A percentile compares a stretch with the other conserved stretches of the same genome.
Evolutionary conservation across 1,284 basidiomycete genomes (phyloP).

Genomic region (Leccinum variabile): DNA sequence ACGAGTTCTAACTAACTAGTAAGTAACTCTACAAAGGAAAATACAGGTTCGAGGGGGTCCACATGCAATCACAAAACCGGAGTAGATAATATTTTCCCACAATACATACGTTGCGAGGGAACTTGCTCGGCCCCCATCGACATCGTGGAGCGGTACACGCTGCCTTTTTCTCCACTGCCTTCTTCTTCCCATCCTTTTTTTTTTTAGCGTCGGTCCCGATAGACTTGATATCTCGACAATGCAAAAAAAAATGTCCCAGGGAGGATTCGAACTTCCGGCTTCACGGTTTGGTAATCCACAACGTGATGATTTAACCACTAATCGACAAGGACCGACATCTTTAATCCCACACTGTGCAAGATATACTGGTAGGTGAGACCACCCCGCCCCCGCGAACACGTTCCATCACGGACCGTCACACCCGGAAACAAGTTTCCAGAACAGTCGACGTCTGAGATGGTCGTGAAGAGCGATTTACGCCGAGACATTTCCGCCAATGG

Average conservation of each 20-base stretch:
- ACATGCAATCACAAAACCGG: constrained; percentile 26
- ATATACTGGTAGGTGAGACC: not conserved
- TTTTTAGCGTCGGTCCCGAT: not conserved
- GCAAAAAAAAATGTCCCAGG: constrained; percentile 36
- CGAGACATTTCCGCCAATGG: constrained; percentile 31
- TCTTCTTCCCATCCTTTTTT: not conserved
- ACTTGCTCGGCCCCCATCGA: not conserved
- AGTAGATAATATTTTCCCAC: constrained; percentile 32
- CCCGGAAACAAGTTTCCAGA: not conserved
- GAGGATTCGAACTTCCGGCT: constrained; percentile 44
- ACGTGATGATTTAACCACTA: constrained; percentile 47
- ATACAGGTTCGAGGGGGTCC: not conserved
- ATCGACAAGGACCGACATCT: constrained; percentile 35
- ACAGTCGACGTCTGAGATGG: not conserved
- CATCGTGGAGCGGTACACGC: not conserved
- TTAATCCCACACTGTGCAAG: rapidly evolving
- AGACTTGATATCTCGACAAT: not conserved
- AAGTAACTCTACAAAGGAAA: constrained; percentile 22
- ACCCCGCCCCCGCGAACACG: not conserved
- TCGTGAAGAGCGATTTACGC: not conserved
- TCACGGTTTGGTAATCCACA: constrained; percentile 37
- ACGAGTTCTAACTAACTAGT: constrained; percentile 1
- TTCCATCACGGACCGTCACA: not conserved
- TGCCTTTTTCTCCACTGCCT: not conserved
- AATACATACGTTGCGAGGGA: not conserved